Evolutionary conservation across 1,284 basidiomycete species (phyloP).

Genomic region (Ganoderma lucidum): DNA sequence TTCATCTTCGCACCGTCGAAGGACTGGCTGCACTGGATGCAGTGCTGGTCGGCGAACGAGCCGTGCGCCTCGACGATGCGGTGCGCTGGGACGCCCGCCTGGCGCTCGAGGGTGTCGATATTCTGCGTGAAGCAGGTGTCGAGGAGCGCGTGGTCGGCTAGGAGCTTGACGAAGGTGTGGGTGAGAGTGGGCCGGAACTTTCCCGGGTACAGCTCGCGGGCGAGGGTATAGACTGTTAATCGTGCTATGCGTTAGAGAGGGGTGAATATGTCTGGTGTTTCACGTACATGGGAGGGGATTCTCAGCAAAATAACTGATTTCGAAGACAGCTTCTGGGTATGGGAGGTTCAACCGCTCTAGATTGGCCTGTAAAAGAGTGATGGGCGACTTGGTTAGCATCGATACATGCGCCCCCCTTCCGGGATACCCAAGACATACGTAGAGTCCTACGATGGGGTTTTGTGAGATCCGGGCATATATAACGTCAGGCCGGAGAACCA

Average conservation of each 20-base stretch:
- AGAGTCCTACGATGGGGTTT: constrained; percentile 55
- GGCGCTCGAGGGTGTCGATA: constrained; percentile 93
- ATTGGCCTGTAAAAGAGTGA: constrained; percentile 61
- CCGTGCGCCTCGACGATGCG: constrained; percentile 95
- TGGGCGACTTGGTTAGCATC: neutral
- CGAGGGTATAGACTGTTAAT: constrained; percentile 81
- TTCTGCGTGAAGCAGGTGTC: constrained; percentile 88
- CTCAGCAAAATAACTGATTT: constrained; percentile 75
- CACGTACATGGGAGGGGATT: constrained; percentile 78
- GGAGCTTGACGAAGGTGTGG: constrained; percentile 89
- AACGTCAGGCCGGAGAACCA: constrained; percentile 1
- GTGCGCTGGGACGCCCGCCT: constrained; percentile 78
- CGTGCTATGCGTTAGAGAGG: neutral
- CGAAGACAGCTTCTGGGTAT: constrained; percentile 84
- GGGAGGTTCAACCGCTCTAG: constrained; percentile 77
- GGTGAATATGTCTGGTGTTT: neutral
- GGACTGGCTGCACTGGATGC: constrained; percentile 71
- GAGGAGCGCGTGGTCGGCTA: constrained; percentile 71
- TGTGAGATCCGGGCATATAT: neutral
- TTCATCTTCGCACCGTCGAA: constrained; percentile 78
- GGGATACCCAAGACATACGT: constrained; percentile 45
- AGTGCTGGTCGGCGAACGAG: constrained; percentile 85
- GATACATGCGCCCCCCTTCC: neutral
- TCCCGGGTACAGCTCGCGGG: constrained; percentile 91
- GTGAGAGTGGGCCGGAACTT: constrained; percentile 87